Conservation (phyloP, 768 basidiomycete species). For the Amanita rubescens region DNA sequence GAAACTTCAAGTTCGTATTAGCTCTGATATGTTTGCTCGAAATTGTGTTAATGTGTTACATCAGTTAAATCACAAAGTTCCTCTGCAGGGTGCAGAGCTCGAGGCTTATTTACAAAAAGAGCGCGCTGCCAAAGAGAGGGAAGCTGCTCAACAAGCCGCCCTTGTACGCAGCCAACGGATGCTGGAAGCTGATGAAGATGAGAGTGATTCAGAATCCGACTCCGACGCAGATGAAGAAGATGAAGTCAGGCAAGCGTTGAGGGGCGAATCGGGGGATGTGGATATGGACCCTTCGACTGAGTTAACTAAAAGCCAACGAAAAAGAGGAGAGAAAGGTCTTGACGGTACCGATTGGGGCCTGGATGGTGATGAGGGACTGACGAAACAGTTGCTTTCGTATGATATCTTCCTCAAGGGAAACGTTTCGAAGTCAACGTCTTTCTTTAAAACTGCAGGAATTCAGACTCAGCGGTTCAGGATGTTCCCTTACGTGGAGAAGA, state of each 20-base stretch:
- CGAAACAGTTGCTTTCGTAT: conserved; percentile 74
- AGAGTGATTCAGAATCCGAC: conserved; percentile 70
- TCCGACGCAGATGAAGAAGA: conserved; percentile 62
- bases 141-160: conserved; percentile 80
- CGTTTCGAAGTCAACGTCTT: conserved; percentile 75
- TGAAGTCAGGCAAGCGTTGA: conserved; percentile 49
- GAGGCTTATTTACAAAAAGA: conserved; percentile 75
- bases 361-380: conserved; percentile 70
- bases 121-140: conserved; percentile 69
- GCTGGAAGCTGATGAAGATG: conserved; percentile 92
- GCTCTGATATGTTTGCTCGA: background rate
- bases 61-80: conserved; percentile 85
- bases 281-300: conserved; percentile 13
- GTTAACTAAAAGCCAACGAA: conserved; percentile 15
- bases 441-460: conserved; percentile 73
- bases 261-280: conserved; percentile 30
- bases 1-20: conserved; percentile 48
- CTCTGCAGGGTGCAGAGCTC: conserved; percentile 82
- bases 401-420: conserved; percentile 99
- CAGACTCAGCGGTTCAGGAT: conserved; percentile 84
- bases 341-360: conserved; percentile 62
- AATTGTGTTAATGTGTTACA: conserved; percentile 1
- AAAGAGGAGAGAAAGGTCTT: conserved; percentile 39
- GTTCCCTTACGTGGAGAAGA: conserved; percentile 96
- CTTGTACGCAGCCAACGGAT: conserved; percentile 78